Base-by-base conservation (phyloP, 2,329 filamentous ascomycete genomes). In the Thielaviopsis populi region DNA sequence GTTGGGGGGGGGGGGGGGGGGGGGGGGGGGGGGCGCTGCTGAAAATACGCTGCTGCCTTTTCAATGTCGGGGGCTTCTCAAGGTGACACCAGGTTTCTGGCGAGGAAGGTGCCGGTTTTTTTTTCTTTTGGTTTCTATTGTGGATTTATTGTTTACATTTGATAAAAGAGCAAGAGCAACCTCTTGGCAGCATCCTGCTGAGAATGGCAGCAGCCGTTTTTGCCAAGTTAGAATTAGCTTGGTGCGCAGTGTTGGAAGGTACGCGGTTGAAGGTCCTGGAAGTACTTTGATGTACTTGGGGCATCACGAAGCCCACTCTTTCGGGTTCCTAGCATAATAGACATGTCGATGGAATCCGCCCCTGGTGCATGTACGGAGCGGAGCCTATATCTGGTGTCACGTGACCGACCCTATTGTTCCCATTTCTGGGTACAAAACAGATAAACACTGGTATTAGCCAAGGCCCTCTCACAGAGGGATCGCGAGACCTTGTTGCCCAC, bases 91-190 rank as follows among this genome's bases (percentile, higher is more conserved):
- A 48, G 46, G 10, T 11, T 54, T 33, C 8, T 30, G 24, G 33
- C 7, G 24, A 54, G 27, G 24, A 53, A 15, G 15, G 7, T 37
- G n/a, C 43, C 17, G 19, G 56, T 59, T 59, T 24, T 59, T 59
- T 41, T 59, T 59, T 59, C 15, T 59, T 59, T 41, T 59, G 19
- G 56, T 59, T 59, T 24, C 41, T 59, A 22, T 59, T 11, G 56
- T 22, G 19, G 37, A 27, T 24, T 37, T 37, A 42, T 59, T 59
- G 33, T 59, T 59, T 17, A 41, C 33, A 22, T 22, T n/a, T 10
- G 30, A 40, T 58, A 17, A 40, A 15, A 30, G 42, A 6, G 8
- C 15, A 10, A 46, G 22, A 22, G 59, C 11, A 40, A 19, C 8
- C 11, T 30, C 40, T 61, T 46, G n/a, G 59, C 37, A 27, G n/a